phyloP scores from a whole-genome alignment of 139 green algal genomes.

The Coccomyxa sp. region DNA sequence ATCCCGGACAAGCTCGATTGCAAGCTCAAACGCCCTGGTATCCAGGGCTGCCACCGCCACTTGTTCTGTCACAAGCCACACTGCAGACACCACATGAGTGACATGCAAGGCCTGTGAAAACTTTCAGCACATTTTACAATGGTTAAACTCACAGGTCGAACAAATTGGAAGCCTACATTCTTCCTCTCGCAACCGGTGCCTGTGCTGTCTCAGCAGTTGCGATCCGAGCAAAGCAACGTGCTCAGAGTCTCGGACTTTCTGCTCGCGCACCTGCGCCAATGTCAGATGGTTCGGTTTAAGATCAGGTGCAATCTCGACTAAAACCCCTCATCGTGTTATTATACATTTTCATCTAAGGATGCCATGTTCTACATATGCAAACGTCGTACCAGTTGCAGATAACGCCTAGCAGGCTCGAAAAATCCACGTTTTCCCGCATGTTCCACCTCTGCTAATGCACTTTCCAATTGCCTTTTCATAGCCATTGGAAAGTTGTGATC shows the following conservation, averaged over 20 bases:
- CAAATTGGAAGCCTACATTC: constrained; percentile 23
- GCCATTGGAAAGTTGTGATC: neutral
- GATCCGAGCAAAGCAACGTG: constrained; percentile 51
- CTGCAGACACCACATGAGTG: constrained; percentile 29
- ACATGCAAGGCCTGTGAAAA: no score
- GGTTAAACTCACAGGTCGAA: no score
- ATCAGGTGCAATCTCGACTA: neutral
- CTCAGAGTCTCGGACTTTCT: constrained; percentile 48
- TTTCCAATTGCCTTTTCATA: neutral
- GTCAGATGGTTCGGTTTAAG: neutral
- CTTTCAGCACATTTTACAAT: no score
- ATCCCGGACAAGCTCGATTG: constrained; percentile 49
- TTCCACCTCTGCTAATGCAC: neutral
- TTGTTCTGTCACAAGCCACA: constrained; percentile 81
- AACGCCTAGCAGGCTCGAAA: neutral
- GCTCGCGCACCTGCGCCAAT: constrained; percentile 44
- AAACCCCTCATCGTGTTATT: neutral
- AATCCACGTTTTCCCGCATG: neutral
- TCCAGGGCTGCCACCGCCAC: constrained; percentile 70
- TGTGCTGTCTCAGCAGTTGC: constrained; percentile 44
- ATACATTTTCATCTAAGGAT: neutral
- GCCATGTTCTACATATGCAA: neutral
- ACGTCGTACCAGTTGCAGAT: neutral
- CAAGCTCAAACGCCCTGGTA: constrained; percentile 37
- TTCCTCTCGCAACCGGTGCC: constrained; percentile 12